phyloP scores from a whole-genome alignment of 1,284 basidiomycete genomes.

The Malassezia restricta region DNA sequence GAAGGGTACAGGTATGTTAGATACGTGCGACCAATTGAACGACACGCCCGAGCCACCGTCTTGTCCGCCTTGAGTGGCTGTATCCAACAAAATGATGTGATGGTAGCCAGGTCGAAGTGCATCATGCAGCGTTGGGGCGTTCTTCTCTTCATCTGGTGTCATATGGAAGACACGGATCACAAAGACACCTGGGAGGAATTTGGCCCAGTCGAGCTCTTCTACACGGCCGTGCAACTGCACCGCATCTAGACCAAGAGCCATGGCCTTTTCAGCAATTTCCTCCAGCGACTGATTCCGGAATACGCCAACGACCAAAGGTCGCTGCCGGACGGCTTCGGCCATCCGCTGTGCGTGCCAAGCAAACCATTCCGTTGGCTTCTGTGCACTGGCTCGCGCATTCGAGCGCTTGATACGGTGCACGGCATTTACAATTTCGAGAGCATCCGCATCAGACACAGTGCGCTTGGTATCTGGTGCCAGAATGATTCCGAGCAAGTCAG shows the following conservation, averaged over 20 bases:
- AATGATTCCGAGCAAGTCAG: constrained; percentile 44
- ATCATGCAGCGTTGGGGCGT: constrained; percentile 19
- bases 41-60: constrained; percentile 28
- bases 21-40: constrained; percentile 35
- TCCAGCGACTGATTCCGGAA: constrained; percentile 40
- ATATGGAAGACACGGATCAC: constrained; percentile 42
- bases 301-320: constrained; percentile 40
- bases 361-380: constrained; percentile 26
- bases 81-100: constrained; percentile 37
- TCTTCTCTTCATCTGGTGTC: background rate
- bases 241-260: constrained; percentile 30
- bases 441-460: constrained; percentile 22
- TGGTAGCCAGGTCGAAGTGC: constrained; percentile 32
- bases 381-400: background rate
- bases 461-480: constrained; percentile 38
- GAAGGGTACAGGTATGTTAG: constrained; percentile 21
- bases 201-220: constrained; percentile 37
- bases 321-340: constrained; percentile 17
- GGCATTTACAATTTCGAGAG: constrained; percentile 28
- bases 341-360: constrained; percentile 23
- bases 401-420: constrained; percentile 18
- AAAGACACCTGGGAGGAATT: constrained; percentile 34
- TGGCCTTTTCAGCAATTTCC: constrained; percentile 26
- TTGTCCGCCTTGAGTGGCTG: constrained; percentile 17
- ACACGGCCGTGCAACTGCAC: constrained; percentile 42